Evolutionary conservation across 805 yeast species (phyloP).

Genomic region (Tetrapisispora taiwanensis): DNA sequence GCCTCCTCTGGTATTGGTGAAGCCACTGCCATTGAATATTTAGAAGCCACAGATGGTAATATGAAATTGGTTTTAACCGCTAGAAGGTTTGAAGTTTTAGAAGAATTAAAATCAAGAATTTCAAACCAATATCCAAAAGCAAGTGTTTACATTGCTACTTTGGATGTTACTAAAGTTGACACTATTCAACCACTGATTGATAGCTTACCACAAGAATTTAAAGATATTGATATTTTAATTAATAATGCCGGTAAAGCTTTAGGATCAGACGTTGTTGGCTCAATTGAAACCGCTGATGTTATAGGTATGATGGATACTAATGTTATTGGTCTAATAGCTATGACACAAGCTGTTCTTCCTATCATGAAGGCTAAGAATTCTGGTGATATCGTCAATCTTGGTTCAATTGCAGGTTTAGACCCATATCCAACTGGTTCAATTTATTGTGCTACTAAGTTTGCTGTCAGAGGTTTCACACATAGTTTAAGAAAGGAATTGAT

Average conservation of each 20-base stretch:
- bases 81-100: conserved; percentile 57
- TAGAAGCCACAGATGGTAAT: conserved; percentile 62
- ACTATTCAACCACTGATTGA: conserved; percentile 43
- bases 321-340: conserved; percentile 72
- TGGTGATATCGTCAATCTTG: conserved; percentile 67
- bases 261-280: conserved; percentile 71
- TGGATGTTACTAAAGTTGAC: conserved; percentile 50
- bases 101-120: conserved; percentile 40
- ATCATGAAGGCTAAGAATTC: conserved; percentile 57
- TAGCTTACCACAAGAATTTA: conserved; percentile 47
- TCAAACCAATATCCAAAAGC: conserved; percentile 38
- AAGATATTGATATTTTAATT: conserved; percentile 54
- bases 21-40: conserved; percentile 82
- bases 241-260: conserved; percentile 76
- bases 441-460: conserved; percentile 68
- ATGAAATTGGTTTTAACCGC: conserved; percentile 67
- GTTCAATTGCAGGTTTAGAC: conserved; percentile 72
- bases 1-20: conserved; percentile 94
- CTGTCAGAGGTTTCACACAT: conserved; percentile 60
- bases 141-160: conserved; percentile 35
- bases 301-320: conserved; percentile 75
- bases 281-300: conserved; percentile 52
- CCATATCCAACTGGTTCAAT: conserved; percentile 73
- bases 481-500: conserved; percentile 67
- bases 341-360: conserved; percentile 72